Base-by-base conservation (phyloP, 2,329 filamentous ascomycete genomes). In the Aquanectria penicillioides region DNA sequence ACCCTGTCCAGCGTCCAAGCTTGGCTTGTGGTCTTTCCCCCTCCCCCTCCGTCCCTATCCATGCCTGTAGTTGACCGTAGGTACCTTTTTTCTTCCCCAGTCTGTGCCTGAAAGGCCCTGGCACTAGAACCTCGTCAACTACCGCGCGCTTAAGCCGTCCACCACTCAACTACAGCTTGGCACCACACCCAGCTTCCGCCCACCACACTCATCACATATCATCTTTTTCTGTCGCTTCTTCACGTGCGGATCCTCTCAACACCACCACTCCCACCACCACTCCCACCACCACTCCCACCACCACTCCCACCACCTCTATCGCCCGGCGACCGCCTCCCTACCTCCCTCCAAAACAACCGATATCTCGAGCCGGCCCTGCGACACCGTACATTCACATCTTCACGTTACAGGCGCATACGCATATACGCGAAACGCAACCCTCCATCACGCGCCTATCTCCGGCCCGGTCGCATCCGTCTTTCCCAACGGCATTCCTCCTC, bases 81-180 rank as follows among this genome's bases (percentile, higher is more conserved):
- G 31, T 33, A 6, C 34, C 11, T 12, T 3, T 3, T 38, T 20
- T 26, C 6, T 11, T 41, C 4, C 38, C 38, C 26, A n/a, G 31
- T n/a, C 13, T 41, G 49, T 43, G 49, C 34, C 28, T 41, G 38
- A 29, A n/a, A 25, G 41, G 41, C 41, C 41, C 33, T 22, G 41
- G 41, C 41, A 46, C 41, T 46, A 46, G 28, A 46, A 28, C 26
- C 37, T 28, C 44, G 38, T 36, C 36, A 52, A 51, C 48, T 58
- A 34, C 55, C 55, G 55, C 55, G 55, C 55, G 55, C 55, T 58
- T 58, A 48, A 18, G 15, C 22, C 25, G 26, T n/a, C 49, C 48
- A 33, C 38, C 29, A 33, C n/a, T n/a, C n/a, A n/a, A n/a, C n/a
- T n/a, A n/a, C n/a, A n/a, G n/a, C n/a, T n/a, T n/a, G n/a, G n/a